Evolutionary conservation across 768 basidiomycete genomes (phyloP).

Genomic region (Leccinum incarnatum): DNA sequence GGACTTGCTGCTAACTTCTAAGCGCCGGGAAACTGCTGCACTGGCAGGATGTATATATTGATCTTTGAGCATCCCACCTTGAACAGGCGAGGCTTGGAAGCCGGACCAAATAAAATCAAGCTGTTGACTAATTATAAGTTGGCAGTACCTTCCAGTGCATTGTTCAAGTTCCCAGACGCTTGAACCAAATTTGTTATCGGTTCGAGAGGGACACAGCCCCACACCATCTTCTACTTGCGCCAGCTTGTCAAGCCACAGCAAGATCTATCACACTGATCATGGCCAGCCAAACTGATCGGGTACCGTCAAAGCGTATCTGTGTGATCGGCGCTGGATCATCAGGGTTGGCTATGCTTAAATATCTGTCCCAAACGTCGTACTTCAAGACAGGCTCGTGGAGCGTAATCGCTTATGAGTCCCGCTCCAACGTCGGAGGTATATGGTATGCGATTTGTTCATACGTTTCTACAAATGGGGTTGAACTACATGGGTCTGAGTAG

Average conservation of each 20-base stretch:
- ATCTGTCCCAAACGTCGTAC: constrained; percentile 56
- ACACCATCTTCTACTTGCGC: neutral
- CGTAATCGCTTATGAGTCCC: constrained; percentile 60
- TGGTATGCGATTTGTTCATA: constrained; percentile 49
- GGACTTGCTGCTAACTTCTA: too few relatives aligned
- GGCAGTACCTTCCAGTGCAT: too few relatives aligned
- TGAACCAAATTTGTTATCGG: neutral
- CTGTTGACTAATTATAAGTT: neutral
- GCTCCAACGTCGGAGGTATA: constrained; percentile 67
- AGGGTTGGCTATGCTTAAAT: constrained; percentile 71
- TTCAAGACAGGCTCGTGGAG: constrained; percentile 59
- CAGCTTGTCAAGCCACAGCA: neutral
- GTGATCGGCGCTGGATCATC: constrained; percentile 74
- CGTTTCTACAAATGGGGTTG: neutral
- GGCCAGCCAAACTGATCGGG: constrained; percentile 4
- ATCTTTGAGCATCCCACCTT: neutral
- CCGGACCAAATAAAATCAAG: neutral
- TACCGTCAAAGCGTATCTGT: constrained; percentile 45
- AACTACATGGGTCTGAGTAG: constrained; percentile 28
- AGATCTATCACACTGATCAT: neutral
- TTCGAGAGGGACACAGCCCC: neutral
- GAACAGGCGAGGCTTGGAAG: neutral
- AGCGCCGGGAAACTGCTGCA: neutral
- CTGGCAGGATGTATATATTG: neutral
- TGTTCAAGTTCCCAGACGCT: neutral